phyloP scores from a whole-genome alignment of 768 basidiomycete species.

The Lentinus tigrinus region DNA sequence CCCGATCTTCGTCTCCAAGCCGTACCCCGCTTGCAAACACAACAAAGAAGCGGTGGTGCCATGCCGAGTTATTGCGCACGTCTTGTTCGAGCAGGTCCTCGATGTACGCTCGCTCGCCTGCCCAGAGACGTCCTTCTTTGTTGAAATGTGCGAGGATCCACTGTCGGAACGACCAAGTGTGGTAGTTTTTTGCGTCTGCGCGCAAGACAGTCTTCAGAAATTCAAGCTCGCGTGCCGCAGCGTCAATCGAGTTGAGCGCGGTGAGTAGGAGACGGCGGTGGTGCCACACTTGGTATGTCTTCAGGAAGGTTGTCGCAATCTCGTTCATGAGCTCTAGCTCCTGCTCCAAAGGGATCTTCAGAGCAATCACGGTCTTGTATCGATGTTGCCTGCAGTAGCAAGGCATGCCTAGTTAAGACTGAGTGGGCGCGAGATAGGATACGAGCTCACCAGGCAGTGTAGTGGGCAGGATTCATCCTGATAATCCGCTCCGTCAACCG shows the following conservation, averaged over 20 bases:
- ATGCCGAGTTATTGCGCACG: slow-evolving; percentile 94
- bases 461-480: slow-evolving; percentile 91
- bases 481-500: slow-evolving; percentile 89
- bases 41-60: slow-evolving; percentile 94
- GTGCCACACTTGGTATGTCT: slow-evolving; percentile 99
- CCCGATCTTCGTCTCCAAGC: slow-evolving; percentile 60
- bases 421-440: not conserved
- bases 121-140: slow-evolving; percentile 63
- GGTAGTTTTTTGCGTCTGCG: slow-evolving; percentile 93
- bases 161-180: slow-evolving; percentile 98
- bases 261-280: slow-evolving; percentile 78
- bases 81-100: slow-evolving; percentile 71
- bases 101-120: slow-evolving; percentile 70
- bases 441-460: slow-evolving; percentile 82
- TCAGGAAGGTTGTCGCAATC: slow-evolving; percentile 79
- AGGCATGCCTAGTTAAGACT: not conserved
- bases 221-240: slow-evolving; percentile 59
- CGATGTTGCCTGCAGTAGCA: slow-evolving; percentile 80
- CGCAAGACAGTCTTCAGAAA: slow-evolving; percentile 76
- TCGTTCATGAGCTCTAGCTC: slow-evolving; percentile 88
- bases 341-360: slow-evolving; percentile 63
- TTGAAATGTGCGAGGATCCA: slow-evolving; percentile 90
- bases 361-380: slow-evolving; percentile 76
- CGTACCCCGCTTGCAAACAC: slow-evolving; percentile 68
- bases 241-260: slow-evolving; percentile 36